Conservation (phyloP, 306 rosid species). For the Castanea mollissima region DNA sequence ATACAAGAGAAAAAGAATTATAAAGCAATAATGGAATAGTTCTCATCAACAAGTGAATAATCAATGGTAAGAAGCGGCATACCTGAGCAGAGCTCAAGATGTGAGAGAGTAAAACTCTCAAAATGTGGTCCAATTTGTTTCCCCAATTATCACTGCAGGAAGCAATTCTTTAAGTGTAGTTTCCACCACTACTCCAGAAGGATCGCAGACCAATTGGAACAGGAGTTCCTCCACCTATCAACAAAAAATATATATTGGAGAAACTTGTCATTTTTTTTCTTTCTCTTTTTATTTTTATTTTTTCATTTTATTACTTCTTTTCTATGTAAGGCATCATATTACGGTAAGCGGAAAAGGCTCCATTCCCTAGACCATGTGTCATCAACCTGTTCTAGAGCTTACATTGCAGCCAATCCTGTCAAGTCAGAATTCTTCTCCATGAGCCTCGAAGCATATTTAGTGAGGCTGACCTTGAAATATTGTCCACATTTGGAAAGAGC, state of each 20-base stretch:
- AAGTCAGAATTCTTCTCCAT: constrained; percentile 99
- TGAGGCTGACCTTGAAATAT: constrained; percentile 99
- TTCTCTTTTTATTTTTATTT: constrained; percentile 21
- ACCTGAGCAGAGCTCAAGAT: constrained; percentile 76
- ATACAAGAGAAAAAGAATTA: constrained; percentile 9
- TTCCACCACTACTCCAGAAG: constrained; percentile 95
- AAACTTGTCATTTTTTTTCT: constrained; percentile 15
- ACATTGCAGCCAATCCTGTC: constrained; percentile 96
- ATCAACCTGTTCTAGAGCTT: constrained; percentile 92
- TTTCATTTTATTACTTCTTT: constrained; percentile 20
- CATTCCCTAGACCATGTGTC: constrained; percentile 85
- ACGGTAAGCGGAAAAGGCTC: constrained; percentile 54
- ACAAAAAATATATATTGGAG: constrained; percentile 42
- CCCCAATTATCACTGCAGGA: constrained; percentile 94
- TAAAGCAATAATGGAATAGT: constrained; percentile 1
- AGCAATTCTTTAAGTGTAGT: constrained; percentile 72
- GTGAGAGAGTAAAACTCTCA: constrained; percentile 66
- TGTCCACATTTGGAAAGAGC: constrained; percentile 84
- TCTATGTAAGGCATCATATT: constrained; percentile 37
- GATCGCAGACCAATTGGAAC: constrained; percentile 95
- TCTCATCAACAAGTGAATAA: constrained; percentile 12
- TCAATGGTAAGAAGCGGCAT: constrained; percentile 20
- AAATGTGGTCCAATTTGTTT: constrained; percentile 73
- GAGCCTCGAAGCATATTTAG: constrained; percentile 99
- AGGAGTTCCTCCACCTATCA: constrained; percentile 93